Evolutionary conservation across 108 stramenopile species (phyloP), one percentile per base, ranked within the genome.

Genomic region (Skeletonema grethae): DNA sequence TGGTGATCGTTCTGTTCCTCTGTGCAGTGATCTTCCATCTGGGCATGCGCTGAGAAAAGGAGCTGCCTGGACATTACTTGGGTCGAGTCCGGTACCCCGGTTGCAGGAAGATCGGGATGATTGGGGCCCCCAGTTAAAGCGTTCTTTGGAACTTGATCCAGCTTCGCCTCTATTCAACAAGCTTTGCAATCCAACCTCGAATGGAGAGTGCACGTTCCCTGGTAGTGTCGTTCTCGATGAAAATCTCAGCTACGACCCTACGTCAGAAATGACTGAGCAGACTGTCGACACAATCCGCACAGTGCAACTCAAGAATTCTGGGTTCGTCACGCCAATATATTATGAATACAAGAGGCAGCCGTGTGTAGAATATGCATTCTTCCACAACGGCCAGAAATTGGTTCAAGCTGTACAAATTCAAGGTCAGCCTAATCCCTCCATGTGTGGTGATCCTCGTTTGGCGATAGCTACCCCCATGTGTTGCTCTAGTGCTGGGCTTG

Each of bases 301-400:
- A 58, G 59, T 86, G 1, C 9, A 77, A 34, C 5, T 34, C 7
- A 34, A 34, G 32, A 34, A 34, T 34, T 5, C 32, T 34, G 32
- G 32, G 5, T 7, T 34, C 32, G 41, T 16, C 83, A 10, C 63
- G 43, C 72, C 72, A 11, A 55, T 86, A 4, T 82, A 53, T 66
- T 90, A 86, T 63, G 85, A 90, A 64, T 87, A 83, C 57, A 34
- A 76, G 22, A 73, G 71, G 5, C 73, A 57, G n/a, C 67, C 85
- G 2, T 90, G 87, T 65, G 84, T 84, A 1, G 63, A 87, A 8
- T 80, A 77, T 39, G 56, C 76, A 3, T 34, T 34, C 3, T 84
- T 82, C 59, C 77, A 59, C 59, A 78, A 79, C 18, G 63, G 75
- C 64, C 72, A 50, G 13, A 73, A 57, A 34, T 34, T 34, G 32